phyloP scores from a whole-genome alignment of 257 asterid species.

The Solanum boliviense region DNA sequence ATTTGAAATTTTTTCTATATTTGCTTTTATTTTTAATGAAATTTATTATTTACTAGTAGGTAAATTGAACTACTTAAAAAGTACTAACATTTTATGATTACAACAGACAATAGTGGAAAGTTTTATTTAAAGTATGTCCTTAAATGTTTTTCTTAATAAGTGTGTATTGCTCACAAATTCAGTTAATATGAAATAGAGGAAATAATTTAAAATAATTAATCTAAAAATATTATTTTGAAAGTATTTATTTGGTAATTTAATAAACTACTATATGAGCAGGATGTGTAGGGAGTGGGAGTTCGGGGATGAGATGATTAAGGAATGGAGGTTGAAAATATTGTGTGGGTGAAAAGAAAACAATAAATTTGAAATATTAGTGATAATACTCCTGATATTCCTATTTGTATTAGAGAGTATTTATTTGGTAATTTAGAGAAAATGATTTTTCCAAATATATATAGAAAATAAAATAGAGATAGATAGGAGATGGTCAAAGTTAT shows the following conservation, averaged over 20 bases:
- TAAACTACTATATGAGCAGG: background rate
- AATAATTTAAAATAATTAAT: too few relatives aligned
- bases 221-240: too few relatives aligned
- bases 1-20: background rate
- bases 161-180: too few relatives aligned
- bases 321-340: accelerated
- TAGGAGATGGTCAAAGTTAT: background rate
- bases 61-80: too few relatives aligned
- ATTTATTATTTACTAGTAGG: background rate
- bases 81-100: background rate
- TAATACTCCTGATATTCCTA: background rate
- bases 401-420: too few relatives aligned
- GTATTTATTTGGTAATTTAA: background rate
- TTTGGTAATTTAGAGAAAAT: too few relatives aligned
- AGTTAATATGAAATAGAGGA: too few relatives aligned
- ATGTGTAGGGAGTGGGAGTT: background rate
- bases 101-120: accelerated
- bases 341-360: background rate
- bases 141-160: background rate
- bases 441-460: too few relatives aligned
- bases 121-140: too few relatives aligned
- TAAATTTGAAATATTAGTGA: too few relatives aligned
- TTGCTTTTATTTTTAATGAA: background rate
- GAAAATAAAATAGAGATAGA: too few relatives aligned
- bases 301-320: background rate